Base-by-base conservation (phyloP, 257 asterid genomes). In the Rhazya stricta region DNA sequence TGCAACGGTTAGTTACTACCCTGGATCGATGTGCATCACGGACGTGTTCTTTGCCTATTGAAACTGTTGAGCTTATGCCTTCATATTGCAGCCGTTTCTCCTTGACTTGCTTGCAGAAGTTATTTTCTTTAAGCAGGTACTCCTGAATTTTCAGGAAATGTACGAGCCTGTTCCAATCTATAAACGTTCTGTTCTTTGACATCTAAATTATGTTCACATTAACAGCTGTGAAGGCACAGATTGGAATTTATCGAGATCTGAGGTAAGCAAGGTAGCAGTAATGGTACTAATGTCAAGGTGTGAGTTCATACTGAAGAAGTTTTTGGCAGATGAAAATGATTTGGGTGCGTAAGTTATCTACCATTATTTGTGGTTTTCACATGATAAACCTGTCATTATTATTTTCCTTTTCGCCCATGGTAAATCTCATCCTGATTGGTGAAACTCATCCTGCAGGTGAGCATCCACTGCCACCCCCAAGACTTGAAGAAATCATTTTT, bases 1-100 rank as follows among this genome's bases (percentile, higher is more conserved):
- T 92, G 72, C 92, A 82, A 57, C 88, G 97, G 81, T 81, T 94
- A 78, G 82, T 89, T 76, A 83, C 90, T 81, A 92, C 99, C 79
- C 88, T 94, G 43, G 99, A 94, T 78, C 95, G 94, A 63, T 94
- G 99, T 80, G 99, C 99, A 80, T 94, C 99, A 5, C 93, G 99
- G 58, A 94, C 98, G 63, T 89, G 90, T 77, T 90, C 89, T 77
- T 89, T 94, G 89, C 99, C 99, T 8, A 84, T 94, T 34, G 93
- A 91, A 84, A 94, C 97, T 69, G 99, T 92, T 67, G 97, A 89
- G 84, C 92, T 92, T 77, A 89, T 94, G 97, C 98, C 99, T 82
- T 79, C 94, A 66, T 96, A 94, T 85, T 94, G 99, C 86, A 92
- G 98, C 91, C 94, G 87, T 79, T 95, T 95, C 88, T 95, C 99